Percentiles rank a stretch among this genome's conserved stretches.
Conservation (phyloP, 305 asterid species). For the Fraxinus sp. region DNA sequence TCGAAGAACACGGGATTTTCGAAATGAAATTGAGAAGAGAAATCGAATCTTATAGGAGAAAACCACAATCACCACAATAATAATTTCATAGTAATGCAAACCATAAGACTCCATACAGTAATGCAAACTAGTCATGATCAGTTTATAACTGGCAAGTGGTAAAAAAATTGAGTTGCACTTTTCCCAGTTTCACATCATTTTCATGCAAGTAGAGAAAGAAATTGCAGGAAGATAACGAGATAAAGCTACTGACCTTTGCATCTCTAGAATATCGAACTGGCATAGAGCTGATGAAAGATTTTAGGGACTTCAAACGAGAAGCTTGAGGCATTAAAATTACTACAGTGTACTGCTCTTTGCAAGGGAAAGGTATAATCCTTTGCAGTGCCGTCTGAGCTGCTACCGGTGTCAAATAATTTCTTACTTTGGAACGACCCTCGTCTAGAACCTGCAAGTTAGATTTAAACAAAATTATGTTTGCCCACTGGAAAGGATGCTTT, state of each 20-base stretch:
- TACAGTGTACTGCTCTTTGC: constrained; percentile 82
- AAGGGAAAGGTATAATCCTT: constrained; percentile 78
- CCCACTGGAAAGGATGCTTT: neutral
- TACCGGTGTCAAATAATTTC: constrained; percentile 60
- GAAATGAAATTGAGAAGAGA: neutral
- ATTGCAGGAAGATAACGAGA: neutral
- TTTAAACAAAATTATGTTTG: constrained; percentile 20
- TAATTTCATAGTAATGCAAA: neutral
- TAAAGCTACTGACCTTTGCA: constrained; percentile 58
- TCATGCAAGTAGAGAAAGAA: constrained; percentile 7
- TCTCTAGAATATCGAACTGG: constrained; percentile 41
- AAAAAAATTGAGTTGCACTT: neutral
- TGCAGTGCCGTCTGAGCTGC: constrained; percentile 75
- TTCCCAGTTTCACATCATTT: neutral
- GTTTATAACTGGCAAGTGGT: neutral
- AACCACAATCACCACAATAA: neutral
- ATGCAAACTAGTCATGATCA: constrained; percentile 16
- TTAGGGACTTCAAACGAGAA: constrained; percentile 51
- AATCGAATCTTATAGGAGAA: neutral
- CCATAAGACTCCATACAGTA: neutral
- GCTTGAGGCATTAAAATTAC: constrained; percentile 92
- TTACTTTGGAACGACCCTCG: constrained; percentile 63
- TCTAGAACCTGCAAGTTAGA: constrained; percentile 63
- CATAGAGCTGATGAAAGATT: constrained; percentile 46
- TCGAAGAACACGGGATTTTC: neutral